These are phyloP conservation scores for Helotiales sp. DNA, from an alignment of 2,329 filamentous ascomycete species.

Conservation along the genomic window DNA sequence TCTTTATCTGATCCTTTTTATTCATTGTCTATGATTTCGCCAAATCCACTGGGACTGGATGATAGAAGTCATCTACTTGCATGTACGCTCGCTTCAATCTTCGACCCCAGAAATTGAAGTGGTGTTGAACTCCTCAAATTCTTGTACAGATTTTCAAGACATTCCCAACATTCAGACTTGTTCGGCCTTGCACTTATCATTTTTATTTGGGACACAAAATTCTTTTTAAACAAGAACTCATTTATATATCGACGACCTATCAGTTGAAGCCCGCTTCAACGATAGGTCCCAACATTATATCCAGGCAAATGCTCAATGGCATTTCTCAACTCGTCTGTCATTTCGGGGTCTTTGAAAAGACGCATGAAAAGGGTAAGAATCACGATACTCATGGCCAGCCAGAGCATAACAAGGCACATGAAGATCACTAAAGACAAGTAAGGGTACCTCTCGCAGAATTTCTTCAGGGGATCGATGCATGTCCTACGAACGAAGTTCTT, in stretches of 20 bases:
- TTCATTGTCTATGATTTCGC: too few species aligned
- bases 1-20: too few species aligned
- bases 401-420: neutral
- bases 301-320: conserved; percentile 1
- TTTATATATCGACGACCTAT: neutral
- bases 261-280: too few species aligned
- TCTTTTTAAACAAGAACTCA: too few species aligned
- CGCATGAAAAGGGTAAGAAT: neutral
- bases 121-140: too few species aligned
- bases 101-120: too few species aligned
- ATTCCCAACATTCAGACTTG: neutral
- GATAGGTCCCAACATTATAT: neutral
- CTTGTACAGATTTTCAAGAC: neutral
- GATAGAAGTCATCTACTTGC: too few species aligned
- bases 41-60: too few species aligned
- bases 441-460: conserved; percentile 9
- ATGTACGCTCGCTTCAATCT: too few species aligned
- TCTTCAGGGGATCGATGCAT: neutral
- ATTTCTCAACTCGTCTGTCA: conserved; percentile 13
- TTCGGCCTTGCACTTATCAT: neutral
- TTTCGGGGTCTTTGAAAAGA: neutral
- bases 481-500: neutral
- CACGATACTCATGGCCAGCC: neutral
- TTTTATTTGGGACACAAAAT: neutral
- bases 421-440: neutral